These are phyloP conservation scores for Tulasnella sp. DNA, from an alignment of 768 basidiomycete species.

Conservation along the genomic window DNA sequence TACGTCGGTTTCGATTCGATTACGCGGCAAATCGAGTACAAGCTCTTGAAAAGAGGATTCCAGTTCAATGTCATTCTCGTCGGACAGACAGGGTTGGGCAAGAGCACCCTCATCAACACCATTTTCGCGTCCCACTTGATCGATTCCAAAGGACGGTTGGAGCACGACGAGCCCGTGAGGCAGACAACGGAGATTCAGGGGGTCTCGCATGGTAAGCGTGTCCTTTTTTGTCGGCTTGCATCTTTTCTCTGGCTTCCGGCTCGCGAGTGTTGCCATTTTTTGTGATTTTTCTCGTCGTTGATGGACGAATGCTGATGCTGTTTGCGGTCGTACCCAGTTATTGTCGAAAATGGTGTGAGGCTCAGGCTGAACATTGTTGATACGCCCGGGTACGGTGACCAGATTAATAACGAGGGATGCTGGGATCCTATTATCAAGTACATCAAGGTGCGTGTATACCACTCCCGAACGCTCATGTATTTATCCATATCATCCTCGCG, in stretches of 20 bases:
- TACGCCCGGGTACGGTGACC: slow-evolving; percentile 97
- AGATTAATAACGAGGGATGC: slow-evolving; percentile 98
- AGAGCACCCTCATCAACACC: slow-evolving; percentile 97
- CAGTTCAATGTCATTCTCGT: slow-evolving; percentile 98
- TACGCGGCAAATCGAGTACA: slow-evolving; percentile 96
- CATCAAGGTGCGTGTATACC: slow-evolving; percentile 45
- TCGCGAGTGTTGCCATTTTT: background rate
- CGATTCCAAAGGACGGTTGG: slow-evolving; percentile 89
- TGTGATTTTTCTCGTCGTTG: background rate
- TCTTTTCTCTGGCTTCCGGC: background rate
- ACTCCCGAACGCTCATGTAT: background rate
- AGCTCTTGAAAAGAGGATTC: slow-evolving; percentile 97
- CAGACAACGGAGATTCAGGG: slow-evolving; percentile 97
- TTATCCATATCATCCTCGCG: slow-evolving; percentile 20
- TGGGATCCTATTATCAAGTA: slow-evolving; percentile 99
- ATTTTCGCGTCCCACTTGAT: slow-evolving; percentile 98
- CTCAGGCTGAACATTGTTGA: slow-evolving; percentile 96
- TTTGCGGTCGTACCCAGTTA: slow-evolving; percentile 46
- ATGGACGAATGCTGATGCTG: background rate
- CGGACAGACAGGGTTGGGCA: slow-evolving; percentile 95
- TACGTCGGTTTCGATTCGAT: slow-evolving; percentile 99
- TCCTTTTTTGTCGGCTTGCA: slow-evolving; percentile 6
- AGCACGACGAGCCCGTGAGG: slow-evolving; percentile 76
- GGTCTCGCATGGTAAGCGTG: slow-evolving; percentile 69
- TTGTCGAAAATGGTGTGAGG: slow-evolving; percentile 90